Conservation (phyloP, 306 rosid genomes). For the Vigna nakashimae region DNA sequence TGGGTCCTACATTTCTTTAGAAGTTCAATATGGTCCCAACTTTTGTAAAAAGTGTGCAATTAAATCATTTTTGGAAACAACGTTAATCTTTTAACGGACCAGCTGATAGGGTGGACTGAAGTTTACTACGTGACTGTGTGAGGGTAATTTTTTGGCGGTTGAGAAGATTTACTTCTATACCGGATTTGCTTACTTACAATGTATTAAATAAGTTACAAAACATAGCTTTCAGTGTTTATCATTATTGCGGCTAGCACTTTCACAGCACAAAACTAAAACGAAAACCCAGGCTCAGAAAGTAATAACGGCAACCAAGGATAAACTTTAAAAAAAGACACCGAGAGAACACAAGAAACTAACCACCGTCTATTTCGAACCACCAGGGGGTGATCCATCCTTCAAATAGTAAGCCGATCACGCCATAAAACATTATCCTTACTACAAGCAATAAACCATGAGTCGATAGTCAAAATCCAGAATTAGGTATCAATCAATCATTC, state of each 20-base stretch:
- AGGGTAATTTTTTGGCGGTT: no score
- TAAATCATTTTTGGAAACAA: no score
- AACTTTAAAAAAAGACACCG: neutral
- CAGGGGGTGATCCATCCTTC: neutral
- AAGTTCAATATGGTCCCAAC: no score
- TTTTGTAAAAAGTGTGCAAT: no score
- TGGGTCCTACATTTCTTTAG: no score
- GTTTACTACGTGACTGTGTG: no score
- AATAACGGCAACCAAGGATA: neutral
- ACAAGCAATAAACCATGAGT: neutral
- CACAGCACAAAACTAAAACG: neutral
- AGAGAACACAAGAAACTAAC: neutral
- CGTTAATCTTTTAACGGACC: no score
- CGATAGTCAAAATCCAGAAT: conserved; percentile 24
- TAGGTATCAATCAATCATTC: neutral
- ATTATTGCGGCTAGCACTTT: neutral
- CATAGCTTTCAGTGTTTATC: neutral
- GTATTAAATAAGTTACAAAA: neutral
- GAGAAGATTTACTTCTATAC: neutral
- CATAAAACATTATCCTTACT: neutral
- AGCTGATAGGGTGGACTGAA: no score
- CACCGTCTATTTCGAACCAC: neutral
- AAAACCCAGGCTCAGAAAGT: neutral
- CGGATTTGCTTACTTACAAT: neutral
- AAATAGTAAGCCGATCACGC: neutral